phyloP scores from a whole-genome alignment of 495 filamentous ascomycete species.

The Letharia columbiana region DNA sequence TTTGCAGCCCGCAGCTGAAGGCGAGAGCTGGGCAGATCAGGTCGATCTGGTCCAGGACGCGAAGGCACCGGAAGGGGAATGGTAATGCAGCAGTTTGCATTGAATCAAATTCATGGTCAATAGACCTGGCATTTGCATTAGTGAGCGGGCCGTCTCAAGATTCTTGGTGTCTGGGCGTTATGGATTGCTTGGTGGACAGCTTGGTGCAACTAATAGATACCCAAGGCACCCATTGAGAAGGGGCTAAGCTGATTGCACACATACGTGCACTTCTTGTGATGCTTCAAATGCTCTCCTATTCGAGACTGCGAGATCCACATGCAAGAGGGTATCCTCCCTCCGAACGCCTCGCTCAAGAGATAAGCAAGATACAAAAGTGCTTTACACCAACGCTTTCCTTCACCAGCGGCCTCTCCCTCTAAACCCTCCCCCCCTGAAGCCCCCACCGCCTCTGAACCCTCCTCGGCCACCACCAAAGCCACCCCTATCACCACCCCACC shows the following conservation, averaged over 20 bases:
- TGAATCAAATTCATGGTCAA: not conserved
- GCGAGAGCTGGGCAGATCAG: conserved; percentile 36
- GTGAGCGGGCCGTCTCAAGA: not conserved
- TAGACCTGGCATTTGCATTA: not conserved
- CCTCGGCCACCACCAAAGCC: conserved; percentile 46
- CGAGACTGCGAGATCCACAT: not conserved
- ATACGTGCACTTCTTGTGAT: not conserved
- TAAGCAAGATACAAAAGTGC: not conserved
- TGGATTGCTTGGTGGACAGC: not conserved
- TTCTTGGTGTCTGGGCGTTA: not conserved
- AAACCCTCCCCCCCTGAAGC: conserved; percentile 31
- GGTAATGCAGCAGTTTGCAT: not conserved
- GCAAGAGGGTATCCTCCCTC: conserved; percentile 9
- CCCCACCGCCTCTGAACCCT: conserved; percentile 39
- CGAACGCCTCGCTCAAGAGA: conserved; percentile 23
- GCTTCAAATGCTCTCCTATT: not conserved
- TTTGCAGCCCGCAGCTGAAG: conserved; percentile 2
- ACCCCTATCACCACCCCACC: conserved; percentile 42
- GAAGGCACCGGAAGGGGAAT: conserved; percentile 11
- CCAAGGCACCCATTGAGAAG: not conserved
- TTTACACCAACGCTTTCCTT: not conserved
- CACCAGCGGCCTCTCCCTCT: conserved; percentile 22
- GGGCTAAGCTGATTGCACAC: not conserved
- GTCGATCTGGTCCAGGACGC: conserved; percentile 34
- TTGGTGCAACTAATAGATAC: not conserved